Evolutionary conservation across 352 stramenopile genomes (phyloP).

Genomic region (Thraustochytrium striatum): DNA sequence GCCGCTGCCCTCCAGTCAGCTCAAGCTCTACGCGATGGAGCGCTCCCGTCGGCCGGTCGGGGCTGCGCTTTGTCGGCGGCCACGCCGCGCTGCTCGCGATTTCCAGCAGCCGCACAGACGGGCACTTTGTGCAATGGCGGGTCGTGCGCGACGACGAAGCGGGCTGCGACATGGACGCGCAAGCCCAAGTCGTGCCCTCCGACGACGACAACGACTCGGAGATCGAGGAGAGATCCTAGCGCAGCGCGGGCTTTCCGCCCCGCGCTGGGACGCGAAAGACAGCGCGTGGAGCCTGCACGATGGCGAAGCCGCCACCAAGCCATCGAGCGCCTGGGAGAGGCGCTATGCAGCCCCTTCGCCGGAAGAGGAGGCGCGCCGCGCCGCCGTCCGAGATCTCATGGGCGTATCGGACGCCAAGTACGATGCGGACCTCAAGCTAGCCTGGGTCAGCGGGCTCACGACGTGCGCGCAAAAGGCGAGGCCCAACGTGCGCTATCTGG

Average conservation of each 20-base stretch:
- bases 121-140: neutral
- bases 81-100: neutral
- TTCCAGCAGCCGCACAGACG: neutral
- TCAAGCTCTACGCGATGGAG: neutral
- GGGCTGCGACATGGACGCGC: neutral
- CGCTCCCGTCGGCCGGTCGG: neutral
- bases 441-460: neutral
- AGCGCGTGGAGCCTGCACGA: too few relatives aligned
- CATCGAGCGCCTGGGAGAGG: too few relatives aligned
- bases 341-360: neutral
- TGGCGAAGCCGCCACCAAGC: too few relatives aligned
- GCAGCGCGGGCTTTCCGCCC: too few relatives aligned
- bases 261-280: too few relatives aligned
- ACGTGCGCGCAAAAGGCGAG: neutral
- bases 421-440: neutral
- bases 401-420: neutral
- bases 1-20: neutral
- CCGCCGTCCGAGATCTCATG: neutral
- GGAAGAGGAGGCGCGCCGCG: neutral
- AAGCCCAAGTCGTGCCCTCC: too few relatives aligned
- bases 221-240: too few relatives aligned
- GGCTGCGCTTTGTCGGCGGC: neutral
- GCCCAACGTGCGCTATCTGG: neutral
- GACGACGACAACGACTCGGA: too few relatives aligned
- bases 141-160: neutral